A percentile compares a stretch with the other conserved stretches of the same genome.
Evolutionary conservation across 164 flowering plant genomes (phyloP).

Genomic region (Litsea cubeba): DNA sequence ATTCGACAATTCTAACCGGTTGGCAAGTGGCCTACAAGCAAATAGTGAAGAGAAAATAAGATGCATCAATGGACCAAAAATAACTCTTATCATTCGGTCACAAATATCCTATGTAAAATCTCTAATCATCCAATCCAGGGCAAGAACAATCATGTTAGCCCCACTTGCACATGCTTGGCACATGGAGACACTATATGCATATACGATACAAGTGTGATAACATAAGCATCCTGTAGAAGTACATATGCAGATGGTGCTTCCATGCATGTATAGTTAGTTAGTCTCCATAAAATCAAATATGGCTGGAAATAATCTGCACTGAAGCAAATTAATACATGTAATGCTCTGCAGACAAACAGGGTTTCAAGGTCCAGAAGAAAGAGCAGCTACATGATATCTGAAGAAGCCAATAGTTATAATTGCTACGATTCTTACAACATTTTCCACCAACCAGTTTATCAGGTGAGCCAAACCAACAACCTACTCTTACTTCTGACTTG

Average conservation of each 20-base stretch:
- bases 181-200: background rate
- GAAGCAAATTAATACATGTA: background rate
- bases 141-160: background rate
- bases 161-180: background rate
- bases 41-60: background rate
- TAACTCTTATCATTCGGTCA: background rate
- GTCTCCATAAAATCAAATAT: background rate
- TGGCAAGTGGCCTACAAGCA: background rate
- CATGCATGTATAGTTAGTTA: no score
- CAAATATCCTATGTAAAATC: background rate
- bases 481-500: background rate
- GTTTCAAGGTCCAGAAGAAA: background rate
- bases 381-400: constrained; percentile 10
- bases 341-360: constrained; percentile 1
- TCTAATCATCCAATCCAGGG: background rate
- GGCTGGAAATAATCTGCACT: background rate
- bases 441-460: constrained; percentile 1
- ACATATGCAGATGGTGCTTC: no score
- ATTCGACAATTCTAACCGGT: no score
- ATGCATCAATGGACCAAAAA: background rate
- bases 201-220: background rate
- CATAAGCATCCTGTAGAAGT: no score
- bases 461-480: constrained; percentile 1
- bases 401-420: constrained; percentile 31
- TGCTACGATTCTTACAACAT: background rate